Evolutionary conservation across 1,139 yeast species (phyloP).

Genomic region (Scheffersomyces lignicola): DNA sequence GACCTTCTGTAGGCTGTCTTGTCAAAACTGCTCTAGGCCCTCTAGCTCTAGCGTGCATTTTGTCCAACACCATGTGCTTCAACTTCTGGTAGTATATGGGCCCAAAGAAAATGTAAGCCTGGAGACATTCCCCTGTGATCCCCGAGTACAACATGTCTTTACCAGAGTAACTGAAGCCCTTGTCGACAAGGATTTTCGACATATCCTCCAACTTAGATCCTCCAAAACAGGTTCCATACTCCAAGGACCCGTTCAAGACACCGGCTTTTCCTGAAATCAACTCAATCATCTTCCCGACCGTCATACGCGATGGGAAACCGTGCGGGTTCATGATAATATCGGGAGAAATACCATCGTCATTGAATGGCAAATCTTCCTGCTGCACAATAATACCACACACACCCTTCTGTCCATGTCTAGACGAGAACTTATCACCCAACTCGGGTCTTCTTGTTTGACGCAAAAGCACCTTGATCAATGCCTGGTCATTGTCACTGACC

Average conservation of each 20-base stretch:
- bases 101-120: slow-evolving; percentile 97
- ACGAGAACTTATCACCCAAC: slow-evolving; percentile 94
- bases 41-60: slow-evolving; percentile 99
- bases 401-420: slow-evolving; percentile 98
- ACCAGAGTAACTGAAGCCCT: slow-evolving; percentile 94
- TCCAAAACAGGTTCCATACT: slow-evolving; percentile 98
- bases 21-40: slow-evolving; percentile 99
- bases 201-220: slow-evolving; percentile 94
- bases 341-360: slow-evolving; percentile 85
- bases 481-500: slow-evolving; percentile 92
- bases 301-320: slow-evolving; percentile 99
- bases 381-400: slow-evolving; percentile 97
- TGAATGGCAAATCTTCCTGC: slow-evolving; percentile 95
- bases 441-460: slow-evolving; percentile 98
- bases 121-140: slow-evolving; percentile 94
- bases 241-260: slow-evolving; percentile 84
- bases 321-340: slow-evolving; percentile 99
- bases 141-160: slow-evolving; percentile 99
- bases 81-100: slow-evolving; percentile 97
- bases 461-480: slow-evolving; percentile 83
- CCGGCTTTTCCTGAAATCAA: slow-evolving; percentile 97
- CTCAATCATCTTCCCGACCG: slow-evolving; percentile 98
- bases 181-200: slow-evolving; percentile 88
- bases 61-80: slow-evolving; percentile 98
- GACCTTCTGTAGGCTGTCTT: slow-evolving; percentile 98